Percentiles rank a stretch among this genome's conserved stretches.
Evolutionary conservation across 129 eudicot species (phyloP).

Genomic region (Daucus carota): DH1_v3.0 NC_030386.2:27478501-27479000

Average conservation of each 20-base stretch:
- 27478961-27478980: neutral
- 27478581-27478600: neutral
- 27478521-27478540: neutral
- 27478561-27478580: neutral
- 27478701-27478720: slow-evolving; percentile 96
- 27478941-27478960: neutral
- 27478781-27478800: slow-evolving; percentile 71
- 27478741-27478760: slow-evolving; percentile 56
- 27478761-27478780: slow-evolving; percentile 81
- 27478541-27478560: neutral
- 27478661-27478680: slow-evolving; percentile 59
- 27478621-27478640: slow-evolving; percentile 1
- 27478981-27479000: neutral
- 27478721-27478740: slow-evolving; percentile 98
- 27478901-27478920: neutral
- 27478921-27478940: neutral
- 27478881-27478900: neutral
- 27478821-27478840: slow-evolving; percentile 30
- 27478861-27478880: neutral
- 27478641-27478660: slow-evolving; percentile 38
- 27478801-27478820: slow-evolving; percentile 59
- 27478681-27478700: slow-evolving; percentile 54
- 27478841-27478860: neutral
- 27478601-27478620: neutral
- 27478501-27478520: neutral